Evolutionary conservation across 1,139 yeast species (phyloP), one percentile per base, ranked within the genome.

Genomic region (Candida glucosophila): DNA sequence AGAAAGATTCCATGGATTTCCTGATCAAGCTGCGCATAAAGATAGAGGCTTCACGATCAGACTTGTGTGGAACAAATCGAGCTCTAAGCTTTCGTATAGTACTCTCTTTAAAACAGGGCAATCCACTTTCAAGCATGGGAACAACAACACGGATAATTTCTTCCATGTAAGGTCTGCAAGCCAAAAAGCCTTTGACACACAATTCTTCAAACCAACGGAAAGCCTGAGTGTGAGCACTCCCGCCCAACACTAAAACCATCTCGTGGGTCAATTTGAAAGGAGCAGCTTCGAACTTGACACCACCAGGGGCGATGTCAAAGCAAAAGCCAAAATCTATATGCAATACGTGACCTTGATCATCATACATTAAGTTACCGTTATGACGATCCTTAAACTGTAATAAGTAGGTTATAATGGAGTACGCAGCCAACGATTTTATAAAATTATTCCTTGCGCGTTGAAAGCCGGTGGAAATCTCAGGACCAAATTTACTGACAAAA

Each of bases 281-380:
- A 2, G 95, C 95, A 11, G 86, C 94, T 48, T 92, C 99, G 50
- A 92, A 92, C 43, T 79, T 83, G 29, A 92, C 97, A 19, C 98
- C 98, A 37, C 99, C 99, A 4, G 99, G 99, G 19, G 85, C 97
- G 55, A 92, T 90, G 56, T 92, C 98, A 52, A 92, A 92, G 45
- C 96, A 88, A 65, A 92, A 90, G 4, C 99, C 98, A 58, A 92
- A 92, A 58, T 92, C 99, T 54, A 92, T 83, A 52, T 92, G 99
- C 34, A 92, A 61, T 32, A 92, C 73, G 48, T 90, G 96, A 3
- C 99, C 99, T 38, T 82, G 81, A 34, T 77, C 85, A 49, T 90
- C 98, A 51, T 90, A 90, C 98, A 92, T 90, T 40, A 92, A 90
- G 54, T 92, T 92, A 52, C 99, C 99, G 53, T 92, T 92, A 55